These are phyloP conservation scores for Xylaria bambusicola DNA, from an alignment of 495 filamentous ascomycete species.

Conservation along the genomic window DNA sequence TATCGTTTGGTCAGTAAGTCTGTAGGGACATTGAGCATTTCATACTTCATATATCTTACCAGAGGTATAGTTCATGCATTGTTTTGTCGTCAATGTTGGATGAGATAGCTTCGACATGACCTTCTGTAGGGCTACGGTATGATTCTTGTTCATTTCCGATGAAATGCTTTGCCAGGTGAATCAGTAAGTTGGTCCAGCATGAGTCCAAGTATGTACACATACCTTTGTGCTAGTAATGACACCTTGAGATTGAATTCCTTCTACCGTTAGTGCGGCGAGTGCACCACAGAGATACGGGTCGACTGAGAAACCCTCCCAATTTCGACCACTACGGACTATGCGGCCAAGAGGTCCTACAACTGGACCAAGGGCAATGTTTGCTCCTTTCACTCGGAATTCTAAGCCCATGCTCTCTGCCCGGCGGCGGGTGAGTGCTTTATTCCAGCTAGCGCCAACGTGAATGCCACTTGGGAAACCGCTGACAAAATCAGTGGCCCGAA, in stretches of 20 bases:
- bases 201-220: not conserved
- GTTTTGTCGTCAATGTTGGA: slow-evolving; percentile 57
- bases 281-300: slow-evolving; percentile 37
- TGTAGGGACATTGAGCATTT: slow-evolving; percentile 33
- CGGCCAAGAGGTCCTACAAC: slow-evolving; percentile 50
- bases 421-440: slow-evolving; percentile 40
- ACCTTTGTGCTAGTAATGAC: slow-evolving; percentile 41
- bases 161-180: slow-evolving; percentile 45
- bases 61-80: slow-evolving; percentile 62
- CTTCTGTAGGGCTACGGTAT: slow-evolving; percentile 41
- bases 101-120: slow-evolving; percentile 42
- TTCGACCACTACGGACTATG: slow-evolving; percentile 42
- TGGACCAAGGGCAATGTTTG: slow-evolving; percentile 59
- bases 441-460: slow-evolving; percentile 48
- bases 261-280: slow-evolving; percentile 30
- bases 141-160: slow-evolving; percentile 58
- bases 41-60: slow-evolving; percentile 43
- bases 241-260: slow-evolving; percentile 43
- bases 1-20: slow-evolving; percentile 7
- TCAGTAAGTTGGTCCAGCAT: slow-evolving; percentile 8
- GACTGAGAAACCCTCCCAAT: slow-evolving; percentile 44
- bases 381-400: slow-evolving; percentile 51
- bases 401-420: slow-evolving; percentile 43
- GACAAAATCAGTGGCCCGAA: slow-evolving; percentile 52
- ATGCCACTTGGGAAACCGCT: slow-evolving; percentile 45